Evolutionary conservation across 805 yeast genomes (phyloP).

Genomic region (Lachancea meyersii): DNA sequence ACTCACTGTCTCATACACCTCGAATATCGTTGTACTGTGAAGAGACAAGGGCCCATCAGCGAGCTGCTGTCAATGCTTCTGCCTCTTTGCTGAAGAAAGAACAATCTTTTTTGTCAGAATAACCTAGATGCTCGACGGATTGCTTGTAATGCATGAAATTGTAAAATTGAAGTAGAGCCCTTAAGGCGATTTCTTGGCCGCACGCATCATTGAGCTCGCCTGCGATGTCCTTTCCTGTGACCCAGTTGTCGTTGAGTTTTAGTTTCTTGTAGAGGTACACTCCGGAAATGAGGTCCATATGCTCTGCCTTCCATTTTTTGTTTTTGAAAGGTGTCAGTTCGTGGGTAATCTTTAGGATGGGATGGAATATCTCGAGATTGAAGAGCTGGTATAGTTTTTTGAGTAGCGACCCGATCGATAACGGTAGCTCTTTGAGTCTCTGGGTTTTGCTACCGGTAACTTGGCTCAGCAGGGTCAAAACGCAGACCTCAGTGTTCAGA

Average conservation of each 20-base stretch:
- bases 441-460: constrained; percentile 66
- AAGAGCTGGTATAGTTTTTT: constrained; percentile 46
- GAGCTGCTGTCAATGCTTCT: constrained; percentile 30
- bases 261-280: constrained; percentile 72
- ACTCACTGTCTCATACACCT: no score
- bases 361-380: constrained; percentile 56
- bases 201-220: constrained; percentile 69
- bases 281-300: constrained; percentile 88
- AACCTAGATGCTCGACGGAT: constrained; percentile 53
- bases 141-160: constrained; percentile 52
- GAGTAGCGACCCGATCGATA: constrained; percentile 29
- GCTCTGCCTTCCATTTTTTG: constrained; percentile 85
- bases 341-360: constrained; percentile 68
- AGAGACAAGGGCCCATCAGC: no score
- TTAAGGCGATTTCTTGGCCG: constrained; percentile 77
- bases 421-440: constrained; percentile 38
- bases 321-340: constrained; percentile 86
- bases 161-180: constrained; percentile 74
- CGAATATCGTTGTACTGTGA: no score
- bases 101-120: constrained; percentile 34
- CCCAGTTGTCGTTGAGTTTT: constrained; percentile 78
- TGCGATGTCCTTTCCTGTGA: constrained; percentile 72
- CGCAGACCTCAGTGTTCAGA: constrained; percentile 16
- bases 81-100: constrained; percentile 41
- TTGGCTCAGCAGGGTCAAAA: constrained; percentile 48